Conservation (phyloP, 192 early-diverging fungal genomes). For the Gaertneriomyces sp. region DNA sequence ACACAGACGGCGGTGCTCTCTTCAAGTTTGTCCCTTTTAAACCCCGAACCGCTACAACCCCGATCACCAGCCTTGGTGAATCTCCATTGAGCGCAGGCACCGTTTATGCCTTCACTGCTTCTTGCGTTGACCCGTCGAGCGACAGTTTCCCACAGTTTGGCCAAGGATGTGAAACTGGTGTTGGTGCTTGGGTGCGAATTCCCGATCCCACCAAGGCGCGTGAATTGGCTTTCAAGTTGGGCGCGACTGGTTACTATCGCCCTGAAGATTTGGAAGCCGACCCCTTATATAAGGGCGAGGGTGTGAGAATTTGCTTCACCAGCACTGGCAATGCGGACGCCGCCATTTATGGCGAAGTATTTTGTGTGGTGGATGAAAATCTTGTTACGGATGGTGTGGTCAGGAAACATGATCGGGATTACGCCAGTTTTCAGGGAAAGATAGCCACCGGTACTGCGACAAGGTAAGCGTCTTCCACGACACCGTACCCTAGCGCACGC, state of each 20-base stretch:
- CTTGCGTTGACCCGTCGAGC: background rate
- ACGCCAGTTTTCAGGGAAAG: background rate
- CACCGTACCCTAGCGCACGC: no score
- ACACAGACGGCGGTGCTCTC: background rate
- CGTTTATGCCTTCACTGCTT: background rate
- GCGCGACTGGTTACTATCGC: background rate
- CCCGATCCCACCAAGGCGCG: background rate
- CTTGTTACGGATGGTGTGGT: background rate
- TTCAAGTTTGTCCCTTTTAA: background rate
- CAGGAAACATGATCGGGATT: background rate
- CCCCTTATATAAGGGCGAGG: background rate
- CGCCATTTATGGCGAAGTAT: background rate
- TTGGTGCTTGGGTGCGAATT: slow-evolving; percentile 2
- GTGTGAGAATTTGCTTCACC: slow-evolving; percentile 7
- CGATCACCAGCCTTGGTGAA: background rate
- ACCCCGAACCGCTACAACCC: background rate
- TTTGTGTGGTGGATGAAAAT: slow-evolving; percentile 2
- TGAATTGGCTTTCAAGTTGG: background rate
- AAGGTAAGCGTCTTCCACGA: background rate
- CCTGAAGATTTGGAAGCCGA: background rate
- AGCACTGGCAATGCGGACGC: slow-evolving; percentile 1
- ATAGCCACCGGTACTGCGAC: slow-evolving; percentile 1
- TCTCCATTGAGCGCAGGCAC: background rate
- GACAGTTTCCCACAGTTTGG: background rate
- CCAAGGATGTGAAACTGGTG: slow-evolving; percentile 1